phyloP scores from a whole-genome alignment of 371 early-diverging fungal species.

The Phascolomyces articulosus region DNA sequence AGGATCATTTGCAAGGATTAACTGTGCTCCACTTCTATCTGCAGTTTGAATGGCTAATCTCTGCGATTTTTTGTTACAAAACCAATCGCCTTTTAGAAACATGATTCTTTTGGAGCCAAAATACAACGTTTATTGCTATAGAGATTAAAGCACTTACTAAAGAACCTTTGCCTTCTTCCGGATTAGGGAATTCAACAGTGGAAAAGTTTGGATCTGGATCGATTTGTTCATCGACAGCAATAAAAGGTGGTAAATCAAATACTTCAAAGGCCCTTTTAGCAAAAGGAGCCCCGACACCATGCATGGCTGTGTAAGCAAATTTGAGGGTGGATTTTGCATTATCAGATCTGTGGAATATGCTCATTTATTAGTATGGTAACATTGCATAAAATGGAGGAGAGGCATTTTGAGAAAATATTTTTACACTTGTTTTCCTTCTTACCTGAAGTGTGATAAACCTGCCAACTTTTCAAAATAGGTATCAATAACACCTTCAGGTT shows the following conservation, averaged over 20 bases:
- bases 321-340: constrained; percentile 57
- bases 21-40: constrained; percentile 47
- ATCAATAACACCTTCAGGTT: constrained; percentile 64
- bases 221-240: constrained; percentile 69
- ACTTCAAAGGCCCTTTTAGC: constrained; percentile 71
- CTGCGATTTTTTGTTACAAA: too few species aligned
- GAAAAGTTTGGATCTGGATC: constrained; percentile 92
- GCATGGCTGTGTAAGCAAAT: constrained; percentile 95
- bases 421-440: not conserved
- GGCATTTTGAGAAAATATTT: not conserved
- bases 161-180: constrained; percentile 92
- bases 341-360: constrained; percentile 16
- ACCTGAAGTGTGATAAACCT: constrained; percentile 37
- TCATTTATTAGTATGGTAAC: constrained; percentile 21
- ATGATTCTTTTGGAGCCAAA: too few species aligned
- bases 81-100: too few species aligned
- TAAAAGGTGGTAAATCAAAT: constrained; percentile 72
- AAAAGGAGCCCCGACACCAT: constrained; percentile 89
- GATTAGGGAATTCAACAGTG: constrained; percentile 91
- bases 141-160: constrained; percentile 41
- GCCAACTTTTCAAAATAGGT: constrained; percentile 73
- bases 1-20: constrained; percentile 97
- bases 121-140: too few species aligned
- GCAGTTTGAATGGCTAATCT: constrained; percentile 81
- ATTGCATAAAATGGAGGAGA: not conserved